A percentile compares a stretch with the other conserved stretches of the same genome.
These are phyloP conservation scores for Colletotrichum chlorophyti DNA, from an alignment of 2,329 filamentous ascomycete species.

Conservation along the genomic window DNA sequence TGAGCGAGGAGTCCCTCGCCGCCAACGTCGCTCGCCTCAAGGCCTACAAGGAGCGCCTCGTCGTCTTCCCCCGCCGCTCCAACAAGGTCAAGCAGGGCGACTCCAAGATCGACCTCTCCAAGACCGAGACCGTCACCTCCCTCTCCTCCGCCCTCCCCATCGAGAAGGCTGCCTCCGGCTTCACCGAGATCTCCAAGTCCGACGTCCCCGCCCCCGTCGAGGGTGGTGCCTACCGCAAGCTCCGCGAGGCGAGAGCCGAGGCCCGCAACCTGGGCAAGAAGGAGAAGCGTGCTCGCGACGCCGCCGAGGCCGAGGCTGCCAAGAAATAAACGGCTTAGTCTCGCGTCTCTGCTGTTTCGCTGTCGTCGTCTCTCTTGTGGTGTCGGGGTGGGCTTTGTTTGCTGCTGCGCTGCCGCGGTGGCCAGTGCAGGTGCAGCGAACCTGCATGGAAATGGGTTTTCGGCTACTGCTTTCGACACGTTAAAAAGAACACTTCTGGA, in stretches of 20 bases:
- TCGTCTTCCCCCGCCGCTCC: slow-evolving; percentile 95
- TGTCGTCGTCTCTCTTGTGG: slow-evolving; percentile 28
- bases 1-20: slow-evolving; percentile 92
- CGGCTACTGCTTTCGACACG: slow-evolving; percentile 27
- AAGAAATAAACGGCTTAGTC: slow-evolving; percentile 73
- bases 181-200: slow-evolving; percentile 82
- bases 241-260: slow-evolving; percentile 85
- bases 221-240: slow-evolving; percentile 85
- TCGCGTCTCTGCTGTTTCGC: slow-evolving; percentile 14
- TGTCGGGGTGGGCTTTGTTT: slow-evolving; percentile 24
- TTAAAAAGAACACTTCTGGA: slow-evolving; percentile 26
- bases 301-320: slow-evolving; percentile 80
- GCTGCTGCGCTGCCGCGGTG: slow-evolving; percentile 25
- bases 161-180: slow-evolving; percentile 66
- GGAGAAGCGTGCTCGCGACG: slow-evolving; percentile 93
- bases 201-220: slow-evolving; percentile 77
- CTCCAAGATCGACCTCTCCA: slow-evolving; percentile 80
- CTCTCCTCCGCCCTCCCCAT: slow-evolving; percentile 74
- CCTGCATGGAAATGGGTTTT: slow-evolving; percentile 28
- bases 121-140: slow-evolving; percentile 65
- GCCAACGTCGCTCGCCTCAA: slow-evolving; percentile 97
- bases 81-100: slow-evolving; percentile 95
- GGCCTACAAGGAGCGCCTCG: slow-evolving; percentile 94
- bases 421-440: slow-evolving; percentile 21
- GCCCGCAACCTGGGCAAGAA: slow-evolving; percentile 81